These are phyloP conservation scores for Solanum corneliomulleri DNA, from an alignment of 257 asterid species.

Conservation along the genomic window DNA sequence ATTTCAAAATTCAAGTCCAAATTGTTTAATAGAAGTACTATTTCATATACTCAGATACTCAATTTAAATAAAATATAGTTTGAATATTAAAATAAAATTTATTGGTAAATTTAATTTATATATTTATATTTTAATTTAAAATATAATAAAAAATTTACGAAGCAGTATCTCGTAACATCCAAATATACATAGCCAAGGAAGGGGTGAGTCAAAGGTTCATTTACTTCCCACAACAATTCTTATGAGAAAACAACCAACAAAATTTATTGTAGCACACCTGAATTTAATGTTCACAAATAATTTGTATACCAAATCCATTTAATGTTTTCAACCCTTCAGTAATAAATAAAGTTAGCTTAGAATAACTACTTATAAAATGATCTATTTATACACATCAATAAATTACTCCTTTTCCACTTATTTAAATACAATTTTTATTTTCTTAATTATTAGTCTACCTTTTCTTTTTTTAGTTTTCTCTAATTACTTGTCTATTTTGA, in stretches of 20 bases:
- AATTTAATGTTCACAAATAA: not conserved
- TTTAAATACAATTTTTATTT: too few species aligned
- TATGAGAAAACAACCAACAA: not conserved
- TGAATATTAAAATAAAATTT: not conserved
- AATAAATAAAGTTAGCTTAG: not conserved
- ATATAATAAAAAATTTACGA: not conserved
- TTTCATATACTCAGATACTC: not conserved
- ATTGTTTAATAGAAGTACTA: not conserved
- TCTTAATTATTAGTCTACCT: too few species aligned
- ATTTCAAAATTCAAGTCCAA: not conserved
- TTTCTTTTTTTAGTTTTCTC: too few species aligned
- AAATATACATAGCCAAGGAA: not conserved
- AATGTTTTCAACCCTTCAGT: not conserved
- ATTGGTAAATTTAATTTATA: not conserved
- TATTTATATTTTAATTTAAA: too few species aligned
- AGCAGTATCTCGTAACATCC: not conserved
- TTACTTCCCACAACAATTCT: not conserved
- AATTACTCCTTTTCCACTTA: too few species aligned
- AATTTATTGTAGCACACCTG: not conserved
- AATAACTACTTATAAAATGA: not conserved
- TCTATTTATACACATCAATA: not conserved
- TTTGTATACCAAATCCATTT: not conserved
- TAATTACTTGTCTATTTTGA: too few species aligned
- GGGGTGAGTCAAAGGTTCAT: not conserved
- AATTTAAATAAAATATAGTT: not conserved